Base-by-base conservation (phyloP, 2,329 filamentous ascomycete species). In the Paecilomyces fulvus region DNA sequence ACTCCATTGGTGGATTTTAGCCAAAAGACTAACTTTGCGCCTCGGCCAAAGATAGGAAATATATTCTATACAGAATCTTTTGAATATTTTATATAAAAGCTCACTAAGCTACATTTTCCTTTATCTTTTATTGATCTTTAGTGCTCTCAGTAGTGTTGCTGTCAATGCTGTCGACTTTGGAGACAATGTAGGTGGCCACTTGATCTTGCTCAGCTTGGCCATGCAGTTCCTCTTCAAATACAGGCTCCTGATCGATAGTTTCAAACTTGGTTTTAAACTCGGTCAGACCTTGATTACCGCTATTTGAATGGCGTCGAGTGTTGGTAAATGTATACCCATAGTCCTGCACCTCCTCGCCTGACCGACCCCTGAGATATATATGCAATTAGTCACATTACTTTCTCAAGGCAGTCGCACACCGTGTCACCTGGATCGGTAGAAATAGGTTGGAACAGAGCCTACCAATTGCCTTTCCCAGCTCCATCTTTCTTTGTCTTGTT, bases 241-340 rank as follows among this genome's bases (percentile, higher is more conserved):
- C 89, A 46, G 91, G 92, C 68, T 97, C 92, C 17, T 84, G 80
- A 66, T 97, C 94, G 70, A 90, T 82, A 64, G 89, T 80, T 75
- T 99, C 94, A 72, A 96, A 97, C 79, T 99, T 99, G 75, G 92
- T 95, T 82, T 94, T 95, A 79, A 96, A 90, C 71, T 92, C 84
- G 59, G 83, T 81, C 64, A 90, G 78, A 65, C 84, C 85, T 65
- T 87, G 82, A 67, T 82, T 85, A 77, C 87, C 92, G 72, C 88
- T 92, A 79, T 97, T 97, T 76, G 90, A 95, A 73, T 90, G 91
- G 72, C 92, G 94, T 61, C 92, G 90, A 56, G 88, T 79, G 66
- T 96, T 94, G 79, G 81, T 82, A 69, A 95, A 86, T 69, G 85
- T 91, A 79, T 94, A 95, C 64, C 84, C 79, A 67, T 88, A 85